phyloP scores from a whole-genome alignment of 768 basidiomycete genomes.

The Lactarius sp. region DNA sequence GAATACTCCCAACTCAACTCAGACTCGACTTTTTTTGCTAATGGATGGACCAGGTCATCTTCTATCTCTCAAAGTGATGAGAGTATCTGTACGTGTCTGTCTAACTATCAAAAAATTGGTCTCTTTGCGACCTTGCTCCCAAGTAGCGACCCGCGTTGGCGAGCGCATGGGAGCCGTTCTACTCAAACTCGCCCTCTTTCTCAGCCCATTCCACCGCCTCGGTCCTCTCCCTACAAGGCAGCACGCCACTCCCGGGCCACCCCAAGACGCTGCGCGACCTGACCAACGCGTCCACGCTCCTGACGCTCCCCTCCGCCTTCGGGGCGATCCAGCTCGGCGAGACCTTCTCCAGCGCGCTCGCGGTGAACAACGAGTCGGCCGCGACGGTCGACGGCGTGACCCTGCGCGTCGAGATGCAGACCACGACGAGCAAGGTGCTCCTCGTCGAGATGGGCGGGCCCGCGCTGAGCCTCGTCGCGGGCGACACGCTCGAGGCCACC shows the following conservation, averaged over 20 bases:
- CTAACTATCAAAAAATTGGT: slow-evolving; percentile 4
- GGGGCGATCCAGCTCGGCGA: slow-evolving; percentile 87
- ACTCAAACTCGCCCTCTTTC: slow-evolving; percentile 76
- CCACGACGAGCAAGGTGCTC: slow-evolving; percentile 57
- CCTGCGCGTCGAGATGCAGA: slow-evolving; percentile 83
- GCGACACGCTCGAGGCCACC: slow-evolving; percentile 60
- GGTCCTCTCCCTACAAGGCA: slow-evolving; percentile 71
- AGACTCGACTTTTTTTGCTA: background rate
- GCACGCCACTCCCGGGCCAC: slow-evolving; percentile 61
- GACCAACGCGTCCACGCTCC: slow-evolving; percentile 69
- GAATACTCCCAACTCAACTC: background rate
- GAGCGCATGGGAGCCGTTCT: slow-evolving; percentile 81
- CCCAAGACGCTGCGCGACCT: slow-evolving; percentile 84
- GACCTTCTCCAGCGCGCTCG: slow-evolving; percentile 78
- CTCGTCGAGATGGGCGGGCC: slow-evolving; percentile 61
- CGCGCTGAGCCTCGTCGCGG: slow-evolving; percentile 44
- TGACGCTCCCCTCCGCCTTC: slow-evolving; percentile 78
- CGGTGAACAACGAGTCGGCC: slow-evolving; percentile 74
- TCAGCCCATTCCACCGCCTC: slow-evolving; percentile 78
- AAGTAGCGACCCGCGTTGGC: slow-evolving; percentile 68
- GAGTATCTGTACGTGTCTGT: slow-evolving; percentile 65
- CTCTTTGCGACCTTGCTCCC: slow-evolving; percentile 16
- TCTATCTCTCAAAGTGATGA: slow-evolving; percentile 81
- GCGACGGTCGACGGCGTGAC: slow-evolving; percentile 57
- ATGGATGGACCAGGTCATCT: slow-evolving; percentile 59